Base-by-base conservation (phyloP, 2,329 filamentous ascomycete species). In the Cladobotryum protrusum region DNA sequence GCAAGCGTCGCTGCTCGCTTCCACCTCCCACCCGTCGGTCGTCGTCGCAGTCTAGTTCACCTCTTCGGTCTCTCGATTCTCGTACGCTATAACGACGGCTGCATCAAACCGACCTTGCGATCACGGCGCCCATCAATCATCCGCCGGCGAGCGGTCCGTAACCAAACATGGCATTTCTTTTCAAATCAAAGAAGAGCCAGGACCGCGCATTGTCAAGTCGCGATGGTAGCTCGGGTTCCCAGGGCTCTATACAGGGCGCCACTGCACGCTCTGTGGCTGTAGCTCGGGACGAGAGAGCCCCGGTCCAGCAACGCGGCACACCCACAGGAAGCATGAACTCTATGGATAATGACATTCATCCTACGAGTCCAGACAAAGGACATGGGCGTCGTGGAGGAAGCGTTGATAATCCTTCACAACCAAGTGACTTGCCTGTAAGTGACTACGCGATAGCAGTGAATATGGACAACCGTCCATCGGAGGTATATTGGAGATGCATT, bases 281-380 rank as follows among this genome's bases (percentile, higher is more conserved):
- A 13, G 50, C 62, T 29, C 69, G 72, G 62, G 78, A 79, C 42
- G 81, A 85, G 55, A 85, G 83, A 67, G 67, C 64, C 41, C 64
- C 68, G 3, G 59, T 67, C 3, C 71, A 81, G 59, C 63, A 66
- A 43, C 82, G 85, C 51, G 81, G 85, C 45, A 87, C 86, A 5
- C 86, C 88, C 5, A 87, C 84, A n/a, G 83, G 84, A 53, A 92
- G 89, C 63, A 65, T 92, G 56, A 87, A 83, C 65, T 91, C 87
- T 2, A 69, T 90, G 46, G 81, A 82, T 53, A 79, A 79, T 37
- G 78, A 79, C 47, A 67, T 63, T 46, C 72, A 70, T 61, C 76
- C 77, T 48, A 76, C 72, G 40, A 87, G 84, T 58, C 84, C 85
- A 13, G 86, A 87, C 58, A 79, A 85, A 58, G 76, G 75, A 57